These are phyloP conservation scores for Mycoemilia scoparia DNA, from an alignment of 192 early-diverging fungal genomes.

Conservation along the genomic window DNA sequence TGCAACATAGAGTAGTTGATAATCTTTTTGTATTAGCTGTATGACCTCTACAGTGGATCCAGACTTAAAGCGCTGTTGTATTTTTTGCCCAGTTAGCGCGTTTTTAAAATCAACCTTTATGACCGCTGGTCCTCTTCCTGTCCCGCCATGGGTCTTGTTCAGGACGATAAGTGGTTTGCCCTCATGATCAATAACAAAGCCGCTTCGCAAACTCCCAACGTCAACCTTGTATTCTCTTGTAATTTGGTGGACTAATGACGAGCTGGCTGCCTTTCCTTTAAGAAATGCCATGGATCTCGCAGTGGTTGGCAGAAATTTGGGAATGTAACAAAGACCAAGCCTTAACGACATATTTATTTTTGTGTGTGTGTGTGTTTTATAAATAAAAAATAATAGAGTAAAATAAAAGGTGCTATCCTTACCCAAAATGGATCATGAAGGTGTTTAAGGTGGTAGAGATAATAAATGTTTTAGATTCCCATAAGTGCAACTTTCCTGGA, in stretches of 20 bases:
- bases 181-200: constrained; percentile 49
- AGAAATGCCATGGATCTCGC: too few species aligned
- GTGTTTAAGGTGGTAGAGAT: background rate
- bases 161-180: constrained; percentile 48
- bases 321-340: too few species aligned
- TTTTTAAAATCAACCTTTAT: constrained; percentile 56
- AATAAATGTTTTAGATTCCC: too few species aligned
- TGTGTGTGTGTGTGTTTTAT: too few species aligned
- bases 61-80: constrained; percentile 50
- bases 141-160: constrained; percentile 40
- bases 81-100: constrained; percentile 34
- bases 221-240: constrained; percentile 31
- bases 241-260: too few species aligned
- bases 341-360: too few species aligned
- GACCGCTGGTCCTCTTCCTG: constrained; percentile 46
- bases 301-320: too few species aligned
- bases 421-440: background rate
- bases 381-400: background rate
- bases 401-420: background rate
- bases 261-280: too few species aligned
- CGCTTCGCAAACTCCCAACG: constrained; percentile 46
- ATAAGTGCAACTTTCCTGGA: too few species aligned
- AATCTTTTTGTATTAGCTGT: constrained; percentile 39
- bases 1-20: constrained; percentile 56
- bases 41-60: constrained; percentile 52